Base-by-base conservation (phyloP, 2,329 filamentous ascomycete genomes). In the Penicillium olsonii region DNA sequence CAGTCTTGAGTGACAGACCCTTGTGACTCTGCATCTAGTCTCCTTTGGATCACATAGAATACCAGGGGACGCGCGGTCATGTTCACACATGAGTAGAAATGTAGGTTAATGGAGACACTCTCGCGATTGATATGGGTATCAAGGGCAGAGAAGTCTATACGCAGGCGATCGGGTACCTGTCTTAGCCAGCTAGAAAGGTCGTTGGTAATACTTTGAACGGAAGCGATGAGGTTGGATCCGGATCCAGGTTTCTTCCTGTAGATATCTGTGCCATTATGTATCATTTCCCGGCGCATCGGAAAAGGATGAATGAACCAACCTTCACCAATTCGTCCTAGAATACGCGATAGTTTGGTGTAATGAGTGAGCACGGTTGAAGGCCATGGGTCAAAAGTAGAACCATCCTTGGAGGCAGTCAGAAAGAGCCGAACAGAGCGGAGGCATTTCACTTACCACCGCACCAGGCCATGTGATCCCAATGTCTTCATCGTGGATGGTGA, bases 61-160 rank as follows among this genome's bases (percentile, higher is more conserved):
- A 83, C 68, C 19, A 82, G 64, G 1, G 80, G 80, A 4, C 80
- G 68, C 0, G 75, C 77, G 0, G 79, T 80, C 78, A 83, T 82
- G 55, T 81, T 81, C 57, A 82, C 75, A 58, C 80, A 82, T 37
- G 81, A 79, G 52, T 81, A 81, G 55, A 81, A 82, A 54, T 83
- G 79, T 18, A 80, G 63, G 45, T 79, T 75, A 3, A 76, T 78
- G 1, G 77, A 79, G 4, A 81, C 75, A 9, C 71, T 74, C 61
- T 81, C 78, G 11, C 78, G 75, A 34, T 72, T 74, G 37, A 77
- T 72, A 27, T 64, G 62, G 5, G 56, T 55, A 46, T 72, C 71
- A 6, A 78, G 69, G 3, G 66, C 70, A 1, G 66, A 68, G 14
- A 78, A 77, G 54, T 81, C 74, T 38, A 81, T 75, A 2, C 76